Base-by-base conservation (phyloP, 192 early-diverging fungal species). In the Coemansia sp. region DNA sequence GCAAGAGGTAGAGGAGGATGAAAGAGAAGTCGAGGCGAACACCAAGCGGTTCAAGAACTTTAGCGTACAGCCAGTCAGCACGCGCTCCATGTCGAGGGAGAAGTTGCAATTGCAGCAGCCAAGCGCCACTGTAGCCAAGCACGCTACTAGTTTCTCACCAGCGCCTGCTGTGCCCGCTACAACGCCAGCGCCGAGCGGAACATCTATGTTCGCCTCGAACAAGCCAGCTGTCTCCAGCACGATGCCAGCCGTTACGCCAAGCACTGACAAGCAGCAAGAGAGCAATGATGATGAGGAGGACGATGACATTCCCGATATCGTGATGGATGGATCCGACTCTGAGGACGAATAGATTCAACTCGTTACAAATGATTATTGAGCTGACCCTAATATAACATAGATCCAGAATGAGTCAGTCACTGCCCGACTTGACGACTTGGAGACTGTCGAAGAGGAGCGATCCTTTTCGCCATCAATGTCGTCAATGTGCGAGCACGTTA, bases 271-370 rank as follows among this genome's bases (percentile, higher is more conserved):
- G 32, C 43, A 62, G n/a, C 57, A 63, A 50, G 64, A 50, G 19
- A 64, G 44, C 38, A 35, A 26, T 26, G 65, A 44, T 14, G 55
- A 68, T 3, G 61, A 68, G 7, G 63, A 72, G 3, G 77, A 72
- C 14, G 73, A 80, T n/a, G 74, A 68, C 17, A 77, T 82, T 28
- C 80, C 80, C 1, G 80, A 82, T 49, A 82, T 82, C 28, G 80
- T 82, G 2, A 82, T 82, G 80, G 80, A 82, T 30, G 80, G 68
- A 40, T 81, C 79, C 6, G 79, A 82, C 59, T 82, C 80, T 57
- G 80, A 76, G 37, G 74, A 77, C 39, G 80, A 82, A 10, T 65
- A 77, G 49, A 32, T 59, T 59, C 57, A 59, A 35, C 32, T 3
- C 14, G 16, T 14, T 47, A 59, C 40, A 37, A 53, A 8, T 3